These are phyloP conservation scores for Saxophila tyrrhenica DNA, from an alignment of 495 filamentous ascomycete species.

Conservation along the genomic window DNA sequence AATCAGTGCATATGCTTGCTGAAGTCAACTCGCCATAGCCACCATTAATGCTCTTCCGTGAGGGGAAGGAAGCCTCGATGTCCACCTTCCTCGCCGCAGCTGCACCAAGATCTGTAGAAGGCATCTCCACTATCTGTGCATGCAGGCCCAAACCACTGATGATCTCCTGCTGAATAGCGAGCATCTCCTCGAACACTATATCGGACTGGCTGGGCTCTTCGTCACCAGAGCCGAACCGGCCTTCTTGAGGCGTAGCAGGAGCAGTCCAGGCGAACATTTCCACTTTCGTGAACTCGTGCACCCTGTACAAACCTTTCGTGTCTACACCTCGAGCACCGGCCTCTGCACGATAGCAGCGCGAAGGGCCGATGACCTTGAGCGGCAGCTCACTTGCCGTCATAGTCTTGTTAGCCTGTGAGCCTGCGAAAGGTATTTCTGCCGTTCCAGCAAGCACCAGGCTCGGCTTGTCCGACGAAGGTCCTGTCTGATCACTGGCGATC, in stretches of 20 bases:
- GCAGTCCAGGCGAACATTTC: slow-evolving; percentile 86
- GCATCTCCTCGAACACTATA: slow-evolving; percentile 63
- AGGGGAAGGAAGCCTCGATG: slow-evolving; percentile 91
- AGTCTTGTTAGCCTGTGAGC: slow-evolving; percentile 66
- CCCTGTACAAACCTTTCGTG: slow-evolving; percentile 89
- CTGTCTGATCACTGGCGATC: slow-evolving; percentile 43
- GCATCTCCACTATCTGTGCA: slow-evolving; percentile 88
- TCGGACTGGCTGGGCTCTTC: slow-evolving; percentile 6
- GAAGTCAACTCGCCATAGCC: slow-evolving; percentile 94
- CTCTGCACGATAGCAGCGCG: slow-evolving; percentile 86
- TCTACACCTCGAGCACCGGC: slow-evolving; percentile 80
- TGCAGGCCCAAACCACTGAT: slow-evolving; percentile 64
- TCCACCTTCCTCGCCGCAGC: slow-evolving; percentile 76
- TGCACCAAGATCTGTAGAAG: slow-evolving; percentile 73
- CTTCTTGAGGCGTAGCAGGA: slow-evolving; percentile 27
- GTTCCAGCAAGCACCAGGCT: slow-evolving; percentile 69
- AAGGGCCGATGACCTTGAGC: slow-evolving; percentile 66
- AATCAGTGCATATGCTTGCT: slow-evolving; percentile 86
- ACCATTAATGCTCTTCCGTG: slow-evolving; percentile 54
- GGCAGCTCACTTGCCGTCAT: slow-evolving; percentile 56
- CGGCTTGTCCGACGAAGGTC: slow-evolving; percentile 38
- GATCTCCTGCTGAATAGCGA: slow-evolving; percentile 76
- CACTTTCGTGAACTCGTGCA: slow-evolving; percentile 99
- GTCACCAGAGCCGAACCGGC: slow-evolving; percentile 3
- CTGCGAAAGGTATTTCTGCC: slow-evolving; percentile 88